Evolutionary conservation across 768 basidiomycete genomes (phyloP).

Genomic region (Boletus subcaerulescens): DNA sequence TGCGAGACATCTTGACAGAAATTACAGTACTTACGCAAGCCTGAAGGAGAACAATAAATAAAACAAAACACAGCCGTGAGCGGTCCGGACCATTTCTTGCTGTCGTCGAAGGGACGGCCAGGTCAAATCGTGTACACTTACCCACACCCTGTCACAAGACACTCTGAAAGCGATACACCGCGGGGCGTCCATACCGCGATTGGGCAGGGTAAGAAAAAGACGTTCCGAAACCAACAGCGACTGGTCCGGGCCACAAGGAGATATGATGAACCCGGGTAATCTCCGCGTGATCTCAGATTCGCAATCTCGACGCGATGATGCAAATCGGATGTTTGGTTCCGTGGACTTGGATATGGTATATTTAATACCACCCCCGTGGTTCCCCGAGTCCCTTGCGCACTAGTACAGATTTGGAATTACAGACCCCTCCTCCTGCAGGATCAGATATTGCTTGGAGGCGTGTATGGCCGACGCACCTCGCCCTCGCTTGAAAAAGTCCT

Average conservation of each 20-base stretch:
- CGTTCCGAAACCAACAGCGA: background rate
- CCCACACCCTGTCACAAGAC: background rate
- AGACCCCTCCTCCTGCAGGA: background rate
- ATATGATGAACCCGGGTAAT: slow-evolving; percentile 11
- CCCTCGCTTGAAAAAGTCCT: background rate
- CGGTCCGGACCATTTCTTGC: too few species aligned
- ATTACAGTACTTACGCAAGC: too few species aligned
- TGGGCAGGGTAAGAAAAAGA: background rate
- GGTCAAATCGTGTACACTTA: background rate
- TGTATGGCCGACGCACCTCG: slow-evolving; percentile 1
- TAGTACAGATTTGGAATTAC: background rate
- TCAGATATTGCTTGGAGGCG: background rate
- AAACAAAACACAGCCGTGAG: too few species aligned
- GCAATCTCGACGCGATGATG: slow-evolving; percentile 19
- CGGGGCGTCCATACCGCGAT: background rate
- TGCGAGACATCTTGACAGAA: too few species aligned
- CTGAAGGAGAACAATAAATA: too few species aligned
- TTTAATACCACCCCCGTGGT: background rate
- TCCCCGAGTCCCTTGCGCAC: background rate
- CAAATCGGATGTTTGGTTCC: slow-evolving; percentile 20
- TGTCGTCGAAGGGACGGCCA: too few species aligned
- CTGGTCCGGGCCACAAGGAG: slow-evolving; percentile 16
- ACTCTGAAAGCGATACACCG: background rate
- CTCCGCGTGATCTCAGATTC: slow-evolving; percentile 27
- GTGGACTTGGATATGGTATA: slow-evolving; percentile 5